Conservation (phyloP, 805 yeast genomes). For the Pichia phayaonensis region DNA sequence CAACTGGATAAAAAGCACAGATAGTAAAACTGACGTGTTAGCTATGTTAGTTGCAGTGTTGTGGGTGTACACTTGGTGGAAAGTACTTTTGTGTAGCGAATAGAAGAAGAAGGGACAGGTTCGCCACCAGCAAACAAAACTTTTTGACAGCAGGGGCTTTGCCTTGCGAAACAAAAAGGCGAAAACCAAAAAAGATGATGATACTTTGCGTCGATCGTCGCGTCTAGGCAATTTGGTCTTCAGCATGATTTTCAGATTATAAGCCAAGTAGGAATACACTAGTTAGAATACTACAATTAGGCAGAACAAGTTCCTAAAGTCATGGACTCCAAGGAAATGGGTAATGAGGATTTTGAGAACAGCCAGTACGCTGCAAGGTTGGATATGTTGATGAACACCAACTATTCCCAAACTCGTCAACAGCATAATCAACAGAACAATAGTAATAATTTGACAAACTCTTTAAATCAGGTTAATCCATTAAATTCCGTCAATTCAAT, state of each 20-base stretch:
- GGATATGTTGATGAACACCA: background rate
- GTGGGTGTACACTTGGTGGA: background rate
- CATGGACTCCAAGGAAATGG: background rate
- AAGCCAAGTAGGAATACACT: no score
- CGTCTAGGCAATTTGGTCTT: no score
- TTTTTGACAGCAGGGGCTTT: no score
- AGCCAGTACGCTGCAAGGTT: background rate
- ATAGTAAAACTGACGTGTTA: background rate
- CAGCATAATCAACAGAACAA: background rate
- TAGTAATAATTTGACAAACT: background rate
- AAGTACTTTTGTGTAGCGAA: background rate
- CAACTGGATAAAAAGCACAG: background rate
- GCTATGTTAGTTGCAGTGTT: no score
- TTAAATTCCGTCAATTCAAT: background rate
- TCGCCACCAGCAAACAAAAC: no score
- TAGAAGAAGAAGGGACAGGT: background rate
- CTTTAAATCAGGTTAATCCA: background rate
- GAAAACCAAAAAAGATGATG: no score
- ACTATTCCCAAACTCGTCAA: background rate
- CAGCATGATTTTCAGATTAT: no score
- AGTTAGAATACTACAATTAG: no score
- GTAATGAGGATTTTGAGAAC: background rate
- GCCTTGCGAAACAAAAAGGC: no score
- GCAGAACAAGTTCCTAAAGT: background rate
- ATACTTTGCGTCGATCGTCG: no score